A percentile compares a stretch with the other conserved stretches of the same genome.
Evolutionary conservation across 768 basidiomycete genomes (phyloP).

Genomic region (Bullera alba): DNA sequence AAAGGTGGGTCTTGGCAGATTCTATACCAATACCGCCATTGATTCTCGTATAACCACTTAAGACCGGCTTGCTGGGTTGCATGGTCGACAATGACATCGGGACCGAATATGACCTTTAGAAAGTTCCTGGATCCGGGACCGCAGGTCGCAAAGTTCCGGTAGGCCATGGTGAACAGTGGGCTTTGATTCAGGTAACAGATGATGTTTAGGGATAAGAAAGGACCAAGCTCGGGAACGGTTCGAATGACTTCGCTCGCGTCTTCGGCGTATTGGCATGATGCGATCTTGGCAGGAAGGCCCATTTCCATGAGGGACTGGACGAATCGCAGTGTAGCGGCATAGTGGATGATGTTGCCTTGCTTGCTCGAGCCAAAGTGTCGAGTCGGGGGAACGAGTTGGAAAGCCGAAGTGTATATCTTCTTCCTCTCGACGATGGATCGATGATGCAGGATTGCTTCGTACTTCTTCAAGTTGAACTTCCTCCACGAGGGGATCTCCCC

Average conservation of each 20-base stretch:
- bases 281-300: slow-evolving; percentile 9
- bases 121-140: slow-evolving; percentile 20
- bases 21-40: slow-evolving; percentile 25
- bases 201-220: slow-evolving; percentile 18
- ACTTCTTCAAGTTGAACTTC: slow-evolving; percentile 12
- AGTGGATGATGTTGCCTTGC: slow-evolving; percentile 17
- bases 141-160: slow-evolving; percentile 23
- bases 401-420: slow-evolving; percentile 17
- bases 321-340: slow-evolving; percentile 19
- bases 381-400: slow-evolving; percentile 27
- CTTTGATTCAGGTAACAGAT: slow-evolving; percentile 17
- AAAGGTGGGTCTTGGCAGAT: slow-evolving; percentile 20
- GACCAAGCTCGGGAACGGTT: slow-evolving; percentile 23
- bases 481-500: slow-evolving; percentile 25
- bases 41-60: slow-evolving; percentile 29
- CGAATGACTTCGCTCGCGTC: slow-evolving; percentile 17
- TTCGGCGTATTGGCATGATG: slow-evolving; percentile 13
- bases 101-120: slow-evolving; percentile 16
- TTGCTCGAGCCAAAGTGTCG: slow-evolving; percentile 14
- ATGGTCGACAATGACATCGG: slow-evolving; percentile 11
- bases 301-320: slow-evolving; percentile 20
- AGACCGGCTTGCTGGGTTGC: slow-evolving; percentile 25
- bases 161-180: slow-evolving; percentile 8
- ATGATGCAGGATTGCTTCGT: slow-evolving; percentile 20
- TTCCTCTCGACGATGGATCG: slow-evolving; percentile 10